Evolutionary conservation across 768 basidiomycete genomes (phyloP).

Genomic region (Lactarius sanguifluus): DNA sequence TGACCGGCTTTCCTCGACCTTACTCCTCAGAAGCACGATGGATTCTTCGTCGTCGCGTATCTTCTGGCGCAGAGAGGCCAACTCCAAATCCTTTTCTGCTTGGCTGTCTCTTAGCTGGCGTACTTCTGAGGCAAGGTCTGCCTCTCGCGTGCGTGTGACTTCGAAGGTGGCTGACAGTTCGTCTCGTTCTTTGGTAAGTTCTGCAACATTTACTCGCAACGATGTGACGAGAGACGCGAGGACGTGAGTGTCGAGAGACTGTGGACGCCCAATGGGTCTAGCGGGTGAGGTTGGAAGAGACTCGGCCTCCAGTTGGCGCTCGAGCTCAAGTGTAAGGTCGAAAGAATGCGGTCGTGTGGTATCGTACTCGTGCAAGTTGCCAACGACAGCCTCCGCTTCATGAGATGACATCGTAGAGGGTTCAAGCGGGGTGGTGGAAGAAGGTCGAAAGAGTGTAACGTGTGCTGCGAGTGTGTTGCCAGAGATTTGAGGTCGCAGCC

Average conservation of each 20-base stretch:
- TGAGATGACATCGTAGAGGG: slow-evolving; percentile 36
- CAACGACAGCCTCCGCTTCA: slow-evolving; percentile 29
- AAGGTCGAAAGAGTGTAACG: background rate
- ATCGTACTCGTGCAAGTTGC: slow-evolving; percentile 29
- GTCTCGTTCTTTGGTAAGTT: slow-evolving; percentile 71
- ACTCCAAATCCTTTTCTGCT: slow-evolving; percentile 37
- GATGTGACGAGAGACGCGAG: slow-evolving; percentile 75
- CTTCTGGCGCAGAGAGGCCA: slow-evolving; percentile 34
- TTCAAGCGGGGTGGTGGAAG: slow-evolving; percentile 3
- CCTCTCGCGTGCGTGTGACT: slow-evolving; percentile 52
- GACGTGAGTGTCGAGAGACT: slow-evolving; percentile 70
- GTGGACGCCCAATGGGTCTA: slow-evolving; percentile 37
- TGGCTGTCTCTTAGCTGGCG: slow-evolving; percentile 64
- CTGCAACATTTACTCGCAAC: slow-evolving; percentile 62
- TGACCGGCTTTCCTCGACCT: slow-evolving; percentile 86
- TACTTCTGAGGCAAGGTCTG: slow-evolving; percentile 61
- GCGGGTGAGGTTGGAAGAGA: slow-evolving; percentile 50
- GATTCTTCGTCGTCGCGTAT: slow-evolving; percentile 73
- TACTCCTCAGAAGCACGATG: slow-evolving; percentile 70
- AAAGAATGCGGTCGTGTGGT: slow-evolving; percentile 44
- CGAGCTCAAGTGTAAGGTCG: slow-evolving; percentile 77
- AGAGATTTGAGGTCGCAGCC: background rate
- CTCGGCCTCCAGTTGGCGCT: slow-evolving; percentile 69
- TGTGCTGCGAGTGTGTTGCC: background rate
- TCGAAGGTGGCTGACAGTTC: slow-evolving; percentile 55